Base-by-base conservation (phyloP, 495 filamentous ascomycete species). In the Daldinia vernicosa region DNA sequence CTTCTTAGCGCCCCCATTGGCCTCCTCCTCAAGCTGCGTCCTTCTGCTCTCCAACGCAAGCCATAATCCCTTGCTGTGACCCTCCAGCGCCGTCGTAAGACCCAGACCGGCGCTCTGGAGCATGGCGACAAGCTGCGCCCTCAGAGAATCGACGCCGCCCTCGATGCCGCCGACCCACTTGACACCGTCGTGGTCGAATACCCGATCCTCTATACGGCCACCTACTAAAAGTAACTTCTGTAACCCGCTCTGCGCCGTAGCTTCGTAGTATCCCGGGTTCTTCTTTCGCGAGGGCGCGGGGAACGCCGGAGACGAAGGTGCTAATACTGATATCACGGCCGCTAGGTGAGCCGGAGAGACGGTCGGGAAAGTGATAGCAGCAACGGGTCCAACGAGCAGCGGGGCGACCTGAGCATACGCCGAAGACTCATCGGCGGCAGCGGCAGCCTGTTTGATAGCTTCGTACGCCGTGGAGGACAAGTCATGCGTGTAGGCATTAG, bases 201-300 rank as follows among this genome's bases (percentile, higher is more conserved):
- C 91, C 80, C 87, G 88, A 66, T 91, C 91, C 71, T 90, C 88
- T 26, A 97, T 87, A 60, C 95, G 85, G 17, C 94, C 94, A 61
- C 93, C 96, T 47, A 98, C 80, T 35, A 99, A 74, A 77, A 96
- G 81, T 63, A 98, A 79, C 81, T 99, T 99, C 78, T 91, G 88
- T 74, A 98, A 75, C 43, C 92, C 96, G 56, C 78, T 85, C 81
- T 97, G 92, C 43, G 93, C 90, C 12, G 84, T 77, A 1, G 86
- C 80, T 55, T 97, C 94, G 80, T 94, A 85, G 80, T 94, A 95
- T 2, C 88, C 90, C 0, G 94, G 93, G 75, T 89, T 92, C 60
- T 86, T 88, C 76, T 87, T 88, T 52, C 91, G 84, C 28, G 86
- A 89, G 6, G 94, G 96, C 1, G 89, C 88, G 0, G 93, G 89